Conservation (phyloP, 129 eudicot genomes). For the Helianthus annuus region HanXRQr2.0-SUNRISE NC_035444.2:99563741-99564240, state of each 20-base stretch:
- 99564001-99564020: conserved; percentile 4
- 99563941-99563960: conserved; percentile 93
- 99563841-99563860: conserved; percentile 97
- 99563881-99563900: conserved; percentile 87
- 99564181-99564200: conserved; percentile 72
- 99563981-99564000: conserved; percentile 56
- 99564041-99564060: conserved; percentile 17
- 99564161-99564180: conserved; percentile 98
- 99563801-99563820: conserved; percentile 51
- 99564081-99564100: conserved; percentile 98
- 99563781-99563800: neutral
- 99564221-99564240: conserved; percentile 65
- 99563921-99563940: conserved; percentile 98
- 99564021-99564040: conserved; percentile 9
- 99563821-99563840: conserved; percentile 96
- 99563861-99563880: conserved; percentile 85
- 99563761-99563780: neutral
- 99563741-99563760: neutral
- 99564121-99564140: conserved; percentile 88
- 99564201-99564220: conserved; percentile 88
- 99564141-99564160: conserved; percentile 89
- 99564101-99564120: conserved; percentile 72
- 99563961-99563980: conserved; percentile 94
- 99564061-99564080: conserved; percentile 6
- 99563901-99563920: conserved; percentile 93